A percentile compares a stretch with the other conserved stretches of the same genome.
These are phyloP conservation scores for Vitis rupestris DNA, from an alignment of 164 flowering plant species.

Conservation along the genomic window DNA sequence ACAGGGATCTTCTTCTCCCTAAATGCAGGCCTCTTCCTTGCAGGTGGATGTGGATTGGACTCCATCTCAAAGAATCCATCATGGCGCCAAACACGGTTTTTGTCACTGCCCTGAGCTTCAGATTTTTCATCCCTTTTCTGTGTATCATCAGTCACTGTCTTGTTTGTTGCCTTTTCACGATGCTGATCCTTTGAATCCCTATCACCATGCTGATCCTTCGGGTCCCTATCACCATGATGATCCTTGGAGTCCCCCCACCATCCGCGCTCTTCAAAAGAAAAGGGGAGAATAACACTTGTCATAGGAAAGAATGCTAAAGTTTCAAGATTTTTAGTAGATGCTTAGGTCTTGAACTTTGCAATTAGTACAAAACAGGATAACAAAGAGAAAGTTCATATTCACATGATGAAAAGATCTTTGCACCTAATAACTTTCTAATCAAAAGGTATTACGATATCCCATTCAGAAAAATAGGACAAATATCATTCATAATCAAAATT, in stretches of 20 bases:
- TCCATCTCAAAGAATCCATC: slow-evolving; percentile 65
- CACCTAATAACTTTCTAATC: background rate
- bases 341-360: background rate
- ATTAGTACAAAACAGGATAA: background rate
- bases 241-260: slow-evolving; percentile 49
- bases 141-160: slow-evolving; percentile 19
- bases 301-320: background rate
- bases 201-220: slow-evolving; percentile 24
- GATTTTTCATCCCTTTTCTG: slow-evolving; percentile 44
- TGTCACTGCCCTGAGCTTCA: slow-evolving; percentile 30
- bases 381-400: background rate
- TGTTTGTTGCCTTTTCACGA: slow-evolving; percentile 26
- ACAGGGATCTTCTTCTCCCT: slow-evolving; percentile 65
- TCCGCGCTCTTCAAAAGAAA: slow-evolving; percentile 47
- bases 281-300: slow-evolving; percentile 1
- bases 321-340: background rate
- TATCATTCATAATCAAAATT: background rate
- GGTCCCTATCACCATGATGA: slow-evolving; percentile 20
- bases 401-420: background rate
- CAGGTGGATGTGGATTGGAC: slow-evolving; percentile 43
- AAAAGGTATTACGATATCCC: background rate
- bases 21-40: slow-evolving; percentile 81
- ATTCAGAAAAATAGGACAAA: background rate
- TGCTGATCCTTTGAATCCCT: slow-evolving; percentile 43
- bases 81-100: slow-evolving; percentile 54